phyloP scores from a whole-genome alignment of 352 stramenopile species.

The Phytophthora sp. region DNA sequence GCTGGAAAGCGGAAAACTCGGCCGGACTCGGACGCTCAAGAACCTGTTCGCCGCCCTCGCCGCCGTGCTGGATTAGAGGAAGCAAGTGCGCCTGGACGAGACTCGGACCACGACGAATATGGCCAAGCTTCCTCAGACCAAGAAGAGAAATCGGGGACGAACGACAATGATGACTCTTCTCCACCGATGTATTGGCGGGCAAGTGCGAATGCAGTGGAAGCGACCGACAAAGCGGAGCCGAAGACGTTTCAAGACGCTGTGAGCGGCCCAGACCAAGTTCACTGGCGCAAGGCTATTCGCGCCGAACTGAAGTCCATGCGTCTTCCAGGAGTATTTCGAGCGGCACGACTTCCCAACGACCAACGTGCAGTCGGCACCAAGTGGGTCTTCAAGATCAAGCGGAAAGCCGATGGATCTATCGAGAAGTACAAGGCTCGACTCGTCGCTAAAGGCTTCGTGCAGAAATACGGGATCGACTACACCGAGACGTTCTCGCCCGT shows the following conservation, averaged over 20 bases:
- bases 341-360: background rate
- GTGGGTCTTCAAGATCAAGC: conserved; percentile 39
- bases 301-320: conserved; percentile 18
- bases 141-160: background rate
- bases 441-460: background rate
- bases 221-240: conserved; percentile 3
- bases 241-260: conserved; percentile 15
- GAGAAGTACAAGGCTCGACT: conserved; percentile 29
- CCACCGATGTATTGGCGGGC: conserved; percentile 15
- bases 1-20: too few relatives aligned
- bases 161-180: conserved; percentile 3
- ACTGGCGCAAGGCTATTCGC: conserved; percentile 19
- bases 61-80: background rate
- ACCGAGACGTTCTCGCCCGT: too few relatives aligned
- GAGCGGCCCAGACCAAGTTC: conserved; percentile 13
- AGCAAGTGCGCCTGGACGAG: background rate
- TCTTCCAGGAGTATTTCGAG: conserved; percentile 18
- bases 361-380: conserved; percentile 15
- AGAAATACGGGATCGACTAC: too few relatives aligned
- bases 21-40: too few relatives aligned
- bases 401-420: conserved; percentile 23
- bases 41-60: too few relatives aligned
- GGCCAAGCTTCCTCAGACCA: background rate
- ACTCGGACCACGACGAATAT: background rate
- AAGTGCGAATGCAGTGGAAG: conserved; percentile 12